Evolutionary conservation across 73 alveolate genomes (phyloP), one percentile per base, ranked within the genome.

Genomic region (Blepharisma stoltei): DNA sequence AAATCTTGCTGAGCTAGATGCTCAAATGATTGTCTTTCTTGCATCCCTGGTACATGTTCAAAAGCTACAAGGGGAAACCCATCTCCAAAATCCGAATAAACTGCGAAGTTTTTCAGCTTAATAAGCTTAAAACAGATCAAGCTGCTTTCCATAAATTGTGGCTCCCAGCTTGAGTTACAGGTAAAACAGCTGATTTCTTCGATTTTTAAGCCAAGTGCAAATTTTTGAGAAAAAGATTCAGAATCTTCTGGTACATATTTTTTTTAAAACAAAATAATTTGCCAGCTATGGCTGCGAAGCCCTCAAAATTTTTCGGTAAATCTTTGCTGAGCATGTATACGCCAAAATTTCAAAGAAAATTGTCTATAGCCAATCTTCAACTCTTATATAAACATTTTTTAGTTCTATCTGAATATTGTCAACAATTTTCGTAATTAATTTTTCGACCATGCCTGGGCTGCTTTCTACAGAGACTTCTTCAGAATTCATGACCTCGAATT

Each of bases 401-500:
- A 69, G 14, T n/a, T 44, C 79, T 9, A 69, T 5, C 5, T 69
- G 79, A 7, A 69, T 9, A 53, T 69, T 69, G 65, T 69, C 14
- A 21, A 69, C 79, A 1, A 69, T 44, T 69, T 69, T 69, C 27
- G 32, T 53, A 7, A 69, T 53, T 14, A 69, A 20, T 46, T 69
- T 69, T 69, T 69, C 55, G 45, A 69, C 80, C 27, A 38, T 14
- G 1, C 79, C 79, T 44, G 69, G 79, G 41, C 54, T 44, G 11
- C 27, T 69, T 43, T 18, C 21, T 25, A 14, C 67, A 52, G 67
- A n/a, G 67, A 69, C 20, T 44, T 44, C 79, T 37, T 47, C 23
- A 18, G 27, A 8, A 37, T 44, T 69, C 14, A 46, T 14, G 23
- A 43, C 65, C 27, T 69, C 79, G 76, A 69, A 44, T 25, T 69